These are phyloP conservation scores for Fusarium sacchari DNA, from an alignment of 2,329 filamentous ascomycete genomes.

Conservation along the genomic window DNA sequence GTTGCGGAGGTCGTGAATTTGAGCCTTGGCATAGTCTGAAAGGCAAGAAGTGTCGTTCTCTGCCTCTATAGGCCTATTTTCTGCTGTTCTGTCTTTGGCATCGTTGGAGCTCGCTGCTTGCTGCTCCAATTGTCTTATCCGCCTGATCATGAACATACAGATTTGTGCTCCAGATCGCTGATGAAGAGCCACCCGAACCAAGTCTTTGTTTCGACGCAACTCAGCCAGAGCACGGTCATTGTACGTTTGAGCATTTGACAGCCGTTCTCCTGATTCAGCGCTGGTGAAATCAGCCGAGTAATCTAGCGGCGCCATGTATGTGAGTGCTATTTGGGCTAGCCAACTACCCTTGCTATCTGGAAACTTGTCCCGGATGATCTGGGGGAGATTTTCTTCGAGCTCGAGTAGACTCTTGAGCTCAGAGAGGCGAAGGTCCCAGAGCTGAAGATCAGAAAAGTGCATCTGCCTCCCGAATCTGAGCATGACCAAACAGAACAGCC, in stretches of 20 bases:
- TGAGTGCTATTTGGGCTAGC: not conserved
- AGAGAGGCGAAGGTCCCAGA: not conserved
- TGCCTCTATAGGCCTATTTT: accelerated
- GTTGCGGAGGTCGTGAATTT: not conserved
- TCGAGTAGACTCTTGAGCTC: not conserved
- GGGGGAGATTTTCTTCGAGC: not conserved
- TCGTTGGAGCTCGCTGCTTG: not conserved
- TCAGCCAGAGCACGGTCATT: not conserved
- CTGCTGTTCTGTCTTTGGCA: accelerated
- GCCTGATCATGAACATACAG: not conserved
- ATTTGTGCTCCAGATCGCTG: not conserved
- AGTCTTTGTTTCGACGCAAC: not conserved
- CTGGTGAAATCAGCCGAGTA: not conserved
- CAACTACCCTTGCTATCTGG: not conserved
- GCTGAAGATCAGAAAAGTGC: not conserved
- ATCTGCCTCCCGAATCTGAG: not conserved
- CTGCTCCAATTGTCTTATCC: not conserved
- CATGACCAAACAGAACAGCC: not conserved
- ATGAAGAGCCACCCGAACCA: not conserved
- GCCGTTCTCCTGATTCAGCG: not conserved
- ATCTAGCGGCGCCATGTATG: not conserved
- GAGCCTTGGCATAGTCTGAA: accelerated
- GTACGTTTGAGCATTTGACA: not conserved
- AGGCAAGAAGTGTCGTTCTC: not conserved
- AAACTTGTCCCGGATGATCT: not conserved